Evolutionary conservation across 805 yeast genomes (phyloP), one percentile per base, ranked within the genome.

Genomic region (Candida patagonica): DNA sequence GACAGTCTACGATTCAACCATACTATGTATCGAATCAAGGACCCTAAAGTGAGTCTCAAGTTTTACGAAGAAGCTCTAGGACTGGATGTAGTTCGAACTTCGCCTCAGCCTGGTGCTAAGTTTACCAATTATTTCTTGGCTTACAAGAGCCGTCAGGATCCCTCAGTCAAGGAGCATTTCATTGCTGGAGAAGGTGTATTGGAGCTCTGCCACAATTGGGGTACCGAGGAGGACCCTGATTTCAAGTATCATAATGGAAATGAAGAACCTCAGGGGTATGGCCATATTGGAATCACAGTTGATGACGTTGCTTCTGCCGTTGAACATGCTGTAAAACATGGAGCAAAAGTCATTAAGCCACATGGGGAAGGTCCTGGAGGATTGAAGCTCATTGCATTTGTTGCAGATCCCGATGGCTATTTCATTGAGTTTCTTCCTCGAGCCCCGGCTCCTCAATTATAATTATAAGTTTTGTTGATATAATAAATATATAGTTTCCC

Each of bases 151-250:
- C n/a, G n/a, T n/a, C 67, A 62, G 52, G 55, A 37, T 10, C 25
- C 9, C 12, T 20, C 20, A 13, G 22, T 4, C 17, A n/a, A 10
- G 5, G 38, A 27, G 30, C 15, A 23, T 16, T 12, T 9, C 31
- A 56, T 61, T 31, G 53, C 66, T 26, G 62, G 67, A 17, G 86
- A 84, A 57, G 79, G 89, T 16, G 62, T 92, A 9, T 60, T 92
- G 41, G 98, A 92, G 63, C 70, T 92, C 56, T 89, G 97, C 35
- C 89, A 86, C 65, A 92, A 92, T 66, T 89, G 86, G 80, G 98
- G 97, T 17, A 85, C 96, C 17, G 98, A 92, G 58, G 54, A 64
- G 16, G 95, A 89, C 46, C 69, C 71, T 13, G 68, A 71, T 4
- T 84, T 86, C 64, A 63, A 69, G 38, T 92, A 89, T 61, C 94